Conservation (phyloP, 2,329 filamentous ascomycete species). For the Fusarium clavum region DNA sequence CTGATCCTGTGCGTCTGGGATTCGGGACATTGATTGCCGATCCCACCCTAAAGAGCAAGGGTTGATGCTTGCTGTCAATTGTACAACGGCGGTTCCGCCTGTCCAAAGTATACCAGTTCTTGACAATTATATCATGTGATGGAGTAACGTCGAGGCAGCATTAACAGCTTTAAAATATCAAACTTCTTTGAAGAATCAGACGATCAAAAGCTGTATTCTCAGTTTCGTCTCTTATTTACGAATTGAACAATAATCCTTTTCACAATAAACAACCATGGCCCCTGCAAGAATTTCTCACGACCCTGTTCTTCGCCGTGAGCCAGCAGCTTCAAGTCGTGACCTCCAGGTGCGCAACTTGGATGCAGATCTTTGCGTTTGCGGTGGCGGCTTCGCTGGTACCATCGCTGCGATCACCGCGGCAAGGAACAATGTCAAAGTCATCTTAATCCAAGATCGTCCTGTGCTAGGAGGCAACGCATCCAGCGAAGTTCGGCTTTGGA, state of each 20-base stretch:
- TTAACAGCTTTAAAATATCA: not conserved
- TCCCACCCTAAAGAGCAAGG: not conserved
- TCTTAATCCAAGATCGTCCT: slow-evolving; percentile 15
- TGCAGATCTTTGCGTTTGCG: slow-evolving; percentile 14
- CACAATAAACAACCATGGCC: not conserved
- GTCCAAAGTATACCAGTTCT: too few species aligned
- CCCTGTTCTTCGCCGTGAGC: slow-evolving; percentile 19
- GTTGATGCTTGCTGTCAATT: too few species aligned
- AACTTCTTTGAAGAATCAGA: too few species aligned
- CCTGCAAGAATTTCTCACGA: slow-evolving; percentile 25
- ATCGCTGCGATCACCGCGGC: slow-evolving; percentile 11
- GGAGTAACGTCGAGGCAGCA: not conserved
- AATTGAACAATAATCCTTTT: not conserved
- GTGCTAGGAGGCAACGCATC: slow-evolving; percentile 22
- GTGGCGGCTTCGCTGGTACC: slow-evolving; percentile 13
- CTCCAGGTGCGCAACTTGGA: slow-evolving; percentile 6
- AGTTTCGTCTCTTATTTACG: not conserved
- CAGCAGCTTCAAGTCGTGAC: slow-evolving; percentile 15
- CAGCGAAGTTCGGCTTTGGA: slow-evolving; percentile 19
- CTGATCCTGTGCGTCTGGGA: not conserved
- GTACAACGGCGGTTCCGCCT: not conserved
- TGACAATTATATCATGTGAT: not conserved
- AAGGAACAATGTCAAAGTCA: slow-evolving; percentile 17
- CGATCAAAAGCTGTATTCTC: accelerated
- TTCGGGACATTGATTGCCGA: not conserved